Evolutionary conservation across 139 green algal genomes (phyloP), one percentile per base, ranked within the genome.

Genomic region (Astrephomene gubernaculifera): DNA sequence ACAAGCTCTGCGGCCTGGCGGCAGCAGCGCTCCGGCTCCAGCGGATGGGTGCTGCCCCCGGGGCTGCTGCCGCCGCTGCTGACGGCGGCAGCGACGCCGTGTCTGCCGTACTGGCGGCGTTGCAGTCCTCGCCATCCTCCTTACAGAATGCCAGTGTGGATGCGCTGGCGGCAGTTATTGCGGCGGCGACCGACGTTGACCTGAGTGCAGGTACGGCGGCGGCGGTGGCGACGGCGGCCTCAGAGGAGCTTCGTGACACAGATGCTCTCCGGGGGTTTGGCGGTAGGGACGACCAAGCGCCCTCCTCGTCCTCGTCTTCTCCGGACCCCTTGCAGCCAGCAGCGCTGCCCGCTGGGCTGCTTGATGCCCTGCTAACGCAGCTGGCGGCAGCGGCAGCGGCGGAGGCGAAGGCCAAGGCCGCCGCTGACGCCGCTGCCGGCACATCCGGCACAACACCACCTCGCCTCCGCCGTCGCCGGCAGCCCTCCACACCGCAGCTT

Each of bases 1-100:
- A 72, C 19, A 25, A 72, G 76, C 39, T 61, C 10, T 72, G 39
- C 21, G 14, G 41, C 4, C 76, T 83, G 60, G 60, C 76, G 60
- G 76, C 76, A 39, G 54, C 76, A n/a, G 76, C 76, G n/a, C 27
- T 67, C 2, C 27, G 39, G 60, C 41, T 83, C 60, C 60, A 73
- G 4, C 72, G 72, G 2, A 31, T 27, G 1, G 72, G 10, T 14
- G 27, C 19, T n/a, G 52, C 25, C 21, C 54, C 21, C 53, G 61
- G 41, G 5, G 29, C 0, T 36, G 39, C 39, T 22, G 31, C 24
- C 8, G 2, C 43, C 21, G 38, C 38, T 21, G 41, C 38, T 3
- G 69, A n/a, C 73, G 35, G 22, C 53, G 36, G 35, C 53, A 27
- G 27, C 12, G 35, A 14, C n/a, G 54, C 29, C 25, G 54, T 43